phyloP scores from a whole-genome alignment of 305 asterid species.

The Fraxinus platypoda region DNA sequence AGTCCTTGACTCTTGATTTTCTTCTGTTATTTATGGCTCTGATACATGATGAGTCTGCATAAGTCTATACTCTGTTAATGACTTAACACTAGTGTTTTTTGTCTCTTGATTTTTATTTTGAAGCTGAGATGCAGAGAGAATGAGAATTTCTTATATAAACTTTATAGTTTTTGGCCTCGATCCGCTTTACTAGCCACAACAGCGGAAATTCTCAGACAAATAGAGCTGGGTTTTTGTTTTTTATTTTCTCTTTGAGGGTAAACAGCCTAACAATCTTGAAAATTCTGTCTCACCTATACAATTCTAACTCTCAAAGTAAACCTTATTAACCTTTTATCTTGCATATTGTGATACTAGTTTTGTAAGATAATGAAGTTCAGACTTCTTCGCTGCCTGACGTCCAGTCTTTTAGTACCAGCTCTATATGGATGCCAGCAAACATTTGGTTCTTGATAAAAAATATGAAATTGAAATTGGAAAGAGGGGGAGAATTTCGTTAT shows the following conservation, averaged over 20 bases:
- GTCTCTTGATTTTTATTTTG: neutral
- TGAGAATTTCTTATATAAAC: neutral
- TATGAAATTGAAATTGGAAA: constrained; percentile 5
- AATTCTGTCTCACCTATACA: neutral
- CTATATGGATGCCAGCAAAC: constrained; percentile 1
- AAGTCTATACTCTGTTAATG: neutral
- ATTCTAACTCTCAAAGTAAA: neutral
- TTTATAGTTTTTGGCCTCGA: neutral
- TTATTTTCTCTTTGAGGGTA: neutral
- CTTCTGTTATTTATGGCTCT: neutral
- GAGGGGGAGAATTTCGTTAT: constrained; percentile 17
- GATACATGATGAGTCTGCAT: neutral
- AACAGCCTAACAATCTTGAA: neutral
- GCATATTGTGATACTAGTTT: neutral
- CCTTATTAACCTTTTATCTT: neutral
- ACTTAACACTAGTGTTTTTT: neutral
- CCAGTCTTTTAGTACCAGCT: constrained; percentile 15
- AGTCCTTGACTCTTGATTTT: neutral
- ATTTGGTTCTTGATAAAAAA: neutral
- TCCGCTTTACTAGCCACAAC: neutral
- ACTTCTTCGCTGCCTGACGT: constrained; percentile 8
- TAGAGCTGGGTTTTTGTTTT: neutral
- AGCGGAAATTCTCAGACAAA: neutral
- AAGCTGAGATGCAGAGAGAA: neutral
- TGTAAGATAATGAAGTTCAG: neutral